These are phyloP conservation scores for Drechmeria coniospora DNA, from an alignment of 2,329 filamentous ascomycete genomes.

Conservation along the genomic window DNA sequence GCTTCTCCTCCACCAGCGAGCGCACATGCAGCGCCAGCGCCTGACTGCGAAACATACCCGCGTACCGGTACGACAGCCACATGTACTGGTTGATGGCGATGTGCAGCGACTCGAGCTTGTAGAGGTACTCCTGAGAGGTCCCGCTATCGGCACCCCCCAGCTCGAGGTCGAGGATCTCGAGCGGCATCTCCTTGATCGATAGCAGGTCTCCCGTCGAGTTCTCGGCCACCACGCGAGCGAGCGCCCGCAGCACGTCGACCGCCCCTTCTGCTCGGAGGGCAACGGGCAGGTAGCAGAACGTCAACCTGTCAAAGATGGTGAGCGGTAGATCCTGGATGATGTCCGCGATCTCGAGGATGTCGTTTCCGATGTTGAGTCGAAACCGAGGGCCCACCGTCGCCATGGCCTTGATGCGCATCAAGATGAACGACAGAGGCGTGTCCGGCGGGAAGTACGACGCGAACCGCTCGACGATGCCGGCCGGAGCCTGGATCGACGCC, in stretches of 20 bases:
- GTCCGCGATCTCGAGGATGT: conserved; percentile 53
- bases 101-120: conserved; percentile 61
- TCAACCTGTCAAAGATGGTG: conserved; percentile 57
- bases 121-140: conserved; percentile 44
- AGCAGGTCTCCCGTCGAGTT: conserved; percentile 53
- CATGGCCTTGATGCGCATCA: conserved; percentile 60
- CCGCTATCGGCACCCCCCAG: conserved; percentile 18
- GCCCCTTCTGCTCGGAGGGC: conserved; percentile 33
- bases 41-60: conserved; percentile 63
- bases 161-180: conserved; percentile 61
- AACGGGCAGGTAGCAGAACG: conserved; percentile 58
- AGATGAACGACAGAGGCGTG: conserved; percentile 70
- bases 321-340: conserved; percentile 58
- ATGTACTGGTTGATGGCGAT: conserved; percentile 72
- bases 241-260: conserved; percentile 38
- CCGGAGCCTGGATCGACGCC: conserved; percentile 63
- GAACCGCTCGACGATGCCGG: conserved; percentile 57
- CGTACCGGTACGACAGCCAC: conserved; percentile 85
- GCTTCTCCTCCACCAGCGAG: conserved; percentile 57
- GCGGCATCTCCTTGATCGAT: conserved; percentile 51
- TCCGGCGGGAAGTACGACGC: conserved; percentile 65
- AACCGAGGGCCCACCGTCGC: conserved; percentile 49
- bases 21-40: conserved; percentile 68
- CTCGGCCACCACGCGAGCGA: conserved; percentile 55
- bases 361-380: conserved; percentile 43